These are phyloP conservation scores for Melanopsichium pennsylvanicum DNA, from an alignment of 1,284 basidiomycete genomes.

Conservation along the genomic window DNA sequence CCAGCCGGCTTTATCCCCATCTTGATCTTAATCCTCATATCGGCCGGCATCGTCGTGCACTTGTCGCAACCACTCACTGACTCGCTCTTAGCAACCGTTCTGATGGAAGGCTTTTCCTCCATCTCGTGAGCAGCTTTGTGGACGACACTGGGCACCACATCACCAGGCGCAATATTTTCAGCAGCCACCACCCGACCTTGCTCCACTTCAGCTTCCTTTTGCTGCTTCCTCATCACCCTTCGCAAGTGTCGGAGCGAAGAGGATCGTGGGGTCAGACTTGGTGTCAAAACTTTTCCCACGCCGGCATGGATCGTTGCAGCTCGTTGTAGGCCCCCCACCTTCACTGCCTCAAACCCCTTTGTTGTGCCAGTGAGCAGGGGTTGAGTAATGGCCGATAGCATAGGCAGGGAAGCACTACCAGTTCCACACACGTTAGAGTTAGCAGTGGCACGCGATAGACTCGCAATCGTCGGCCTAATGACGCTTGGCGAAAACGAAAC, in stretches of 20 bases:
- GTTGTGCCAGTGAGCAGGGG: background rate
- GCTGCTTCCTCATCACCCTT: constrained; percentile 31
- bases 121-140: background rate
- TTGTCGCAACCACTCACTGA: background rate
- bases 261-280: constrained; percentile 27
- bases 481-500: constrained; percentile 32
- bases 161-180: constrained; percentile 28
- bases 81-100: constrained; percentile 7
- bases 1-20: constrained; percentile 9
- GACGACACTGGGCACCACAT: constrained; percentile 25
- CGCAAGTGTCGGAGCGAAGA: constrained; percentile 41
- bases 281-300: constrained; percentile 10
- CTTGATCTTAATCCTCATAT: background rate
- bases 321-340: constrained; percentile 11
- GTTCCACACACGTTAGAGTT: background rate
- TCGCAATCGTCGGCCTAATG: constrained; percentile 31
- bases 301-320: constrained; percentile 28
- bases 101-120: constrained; percentile 12
- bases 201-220: constrained; percentile 30
- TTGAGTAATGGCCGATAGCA: constrained; percentile 10
- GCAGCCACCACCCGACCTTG: constrained; percentile 19
- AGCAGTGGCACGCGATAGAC: constrained; percentile 6
- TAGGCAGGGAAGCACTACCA: constrained; percentile 17
- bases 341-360: no score
- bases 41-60: constrained; percentile 6